These are phyloP conservation scores for Lepidium sativum DNA, from an alignment of 345 rosid genomes.

Conservation along the genomic window DNA sequence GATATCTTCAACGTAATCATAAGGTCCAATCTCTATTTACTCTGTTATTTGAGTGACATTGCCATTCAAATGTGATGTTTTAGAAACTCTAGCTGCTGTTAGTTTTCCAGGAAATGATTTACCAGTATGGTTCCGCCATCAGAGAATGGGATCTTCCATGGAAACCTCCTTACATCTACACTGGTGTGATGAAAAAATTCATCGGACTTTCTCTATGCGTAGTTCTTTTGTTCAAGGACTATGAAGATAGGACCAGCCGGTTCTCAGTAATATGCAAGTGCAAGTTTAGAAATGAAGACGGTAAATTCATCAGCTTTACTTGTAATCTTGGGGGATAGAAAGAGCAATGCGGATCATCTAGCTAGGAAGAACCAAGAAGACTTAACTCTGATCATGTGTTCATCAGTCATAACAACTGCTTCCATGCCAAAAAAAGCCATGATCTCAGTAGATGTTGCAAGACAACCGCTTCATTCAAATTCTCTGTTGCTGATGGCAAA, in stretches of 20 bases:
- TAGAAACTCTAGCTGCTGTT: constrained; percentile 5
- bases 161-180: constrained; percentile 20
- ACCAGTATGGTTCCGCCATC: constrained; percentile 27
- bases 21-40: constrained; percentile 6
- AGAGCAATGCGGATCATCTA: constrained; percentile 2
- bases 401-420: constrained; percentile 15
- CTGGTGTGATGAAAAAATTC: constrained; percentile 16
- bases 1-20: constrained; percentile 13
- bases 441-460: constrained; percentile 9
- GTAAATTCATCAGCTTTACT: constrained; percentile 2
- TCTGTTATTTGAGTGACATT: background rate
- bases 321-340: constrained; percentile 23
- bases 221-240: constrained; percentile 5
- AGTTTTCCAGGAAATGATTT: constrained; percentile 24
- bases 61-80: background rate
- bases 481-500: constrained; percentile 13
- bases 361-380: constrained; percentile 13
- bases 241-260: background rate
- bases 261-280: constrained; percentile 13
- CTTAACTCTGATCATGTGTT: constrained; percentile 24
- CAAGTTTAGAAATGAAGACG: constrained; percentile 12
- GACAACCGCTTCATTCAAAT: constrained; percentile 16
- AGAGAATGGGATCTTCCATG: constrained; percentile 21
- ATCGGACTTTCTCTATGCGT: constrained; percentile 12
- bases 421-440: constrained; percentile 6